These are phyloP conservation scores for Bruguiera gymnorhiza DNA, from an alignment of 345 rosid species.

Conservation along the genomic window DNA sequence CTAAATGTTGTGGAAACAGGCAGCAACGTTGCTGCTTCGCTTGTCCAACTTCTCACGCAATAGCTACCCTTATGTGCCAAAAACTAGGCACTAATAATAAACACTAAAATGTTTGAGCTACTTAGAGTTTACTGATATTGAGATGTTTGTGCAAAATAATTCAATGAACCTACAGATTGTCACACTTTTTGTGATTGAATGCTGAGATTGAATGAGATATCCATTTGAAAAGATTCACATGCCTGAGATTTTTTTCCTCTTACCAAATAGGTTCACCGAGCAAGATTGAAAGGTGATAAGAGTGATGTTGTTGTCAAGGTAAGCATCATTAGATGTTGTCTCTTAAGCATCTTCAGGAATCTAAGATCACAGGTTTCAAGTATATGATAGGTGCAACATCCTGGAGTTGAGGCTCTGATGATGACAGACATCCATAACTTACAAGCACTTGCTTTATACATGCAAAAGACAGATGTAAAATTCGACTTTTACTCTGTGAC, in stretches of 20 bases:
- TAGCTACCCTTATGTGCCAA: no score
- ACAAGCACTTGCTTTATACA: slow-evolving; percentile 88
- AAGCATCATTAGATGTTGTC: slow-evolving; percentile 25
- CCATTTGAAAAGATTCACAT: background rate
- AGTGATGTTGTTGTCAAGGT: slow-evolving; percentile 88
- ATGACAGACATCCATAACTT: slow-evolving; percentile 89
- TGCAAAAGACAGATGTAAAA: slow-evolving; percentile 85
- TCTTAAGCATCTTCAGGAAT: slow-evolving; percentile 6
- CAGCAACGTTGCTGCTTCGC: background rate
- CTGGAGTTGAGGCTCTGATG: slow-evolving; percentile 82
- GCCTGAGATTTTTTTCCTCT: slow-evolving; percentile 7
- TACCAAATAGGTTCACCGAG: slow-evolving; percentile 69
- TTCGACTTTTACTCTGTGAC: slow-evolving; percentile 78
- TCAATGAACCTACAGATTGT: background rate
- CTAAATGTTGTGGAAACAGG: background rate
- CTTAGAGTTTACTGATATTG: background rate
- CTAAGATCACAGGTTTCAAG: slow-evolving; percentile 13
- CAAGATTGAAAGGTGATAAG: slow-evolving; percentile 71
- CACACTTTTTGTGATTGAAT: background rate
- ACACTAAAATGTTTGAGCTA: background rate
- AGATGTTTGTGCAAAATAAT: background rate
- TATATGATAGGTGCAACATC: slow-evolving; percentile 85
- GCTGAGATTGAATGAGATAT: background rate
- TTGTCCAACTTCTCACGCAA: background rate
- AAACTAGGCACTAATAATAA: background rate